Percentiles rank a stretch among this genome's conserved stretches.
These are phyloP conservation scores for Penicillium sp. DNA, from an alignment of 2,329 filamentous ascomycete genomes.

Conservation along the genomic window DNA sequence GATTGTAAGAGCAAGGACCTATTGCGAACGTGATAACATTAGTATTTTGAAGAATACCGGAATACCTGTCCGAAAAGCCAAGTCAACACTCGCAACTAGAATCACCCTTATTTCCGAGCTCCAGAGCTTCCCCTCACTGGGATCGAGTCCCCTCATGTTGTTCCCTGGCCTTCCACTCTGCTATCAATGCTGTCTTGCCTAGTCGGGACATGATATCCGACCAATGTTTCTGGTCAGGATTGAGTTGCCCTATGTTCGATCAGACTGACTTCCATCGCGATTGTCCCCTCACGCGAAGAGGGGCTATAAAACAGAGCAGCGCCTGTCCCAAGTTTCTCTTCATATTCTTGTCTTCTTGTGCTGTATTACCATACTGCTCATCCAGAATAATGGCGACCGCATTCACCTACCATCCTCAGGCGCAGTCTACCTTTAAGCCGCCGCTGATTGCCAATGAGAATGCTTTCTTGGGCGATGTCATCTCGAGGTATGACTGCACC, in stretches of 20 bases:
- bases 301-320: neutral
- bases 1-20: neutral
- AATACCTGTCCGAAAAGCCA: neutral
- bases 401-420: constrained; percentile 53
- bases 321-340: neutral
- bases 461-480: constrained; percentile 61
- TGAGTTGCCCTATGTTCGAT: constrained; percentile 5
- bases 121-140: constrained; percentile 11
- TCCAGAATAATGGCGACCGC: constrained; percentile 32
- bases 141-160: constrained; percentile 9
- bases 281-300: constrained; percentile 7
- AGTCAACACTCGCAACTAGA: neutral
- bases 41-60: neutral
- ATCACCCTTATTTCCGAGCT: neutral
- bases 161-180: neutral
- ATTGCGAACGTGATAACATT: neutral
- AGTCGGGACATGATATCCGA: constrained; percentile 16
- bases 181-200: constrained; percentile 9
- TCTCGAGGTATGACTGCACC: constrained; percentile 44
- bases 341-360: too few species aligned
- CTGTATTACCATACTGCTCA: neutral
- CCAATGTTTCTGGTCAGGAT: constrained; percentile 1
- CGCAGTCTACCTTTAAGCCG: constrained; percentile 57
- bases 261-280: neutral
- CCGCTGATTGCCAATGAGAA: constrained; percentile 64